Evolutionary conservation across 2,329 filamentous ascomycete genomes (phyloP), one percentile per base, ranked within the genome.

Genomic region (Ilyonectria sp.): DNA sequence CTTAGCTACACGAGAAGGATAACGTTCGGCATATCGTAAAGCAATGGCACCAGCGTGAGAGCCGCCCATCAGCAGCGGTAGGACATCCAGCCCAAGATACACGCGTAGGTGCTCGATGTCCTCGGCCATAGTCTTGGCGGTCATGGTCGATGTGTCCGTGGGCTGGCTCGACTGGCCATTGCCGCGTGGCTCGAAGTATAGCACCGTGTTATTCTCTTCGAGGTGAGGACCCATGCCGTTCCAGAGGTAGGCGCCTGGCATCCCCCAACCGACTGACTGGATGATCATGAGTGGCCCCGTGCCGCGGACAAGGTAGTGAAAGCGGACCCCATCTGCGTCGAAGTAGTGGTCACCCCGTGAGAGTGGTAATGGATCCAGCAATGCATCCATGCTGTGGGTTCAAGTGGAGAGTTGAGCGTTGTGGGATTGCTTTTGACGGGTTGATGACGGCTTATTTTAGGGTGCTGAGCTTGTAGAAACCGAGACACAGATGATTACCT

Each of bases 101-200:
- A 19, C 10, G n/a, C 61, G 54, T 2, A 63, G 35, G 15, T 58
- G 54, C 10, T 63, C 61, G 17, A 63, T 19, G 29, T 63, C 61
- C 23, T 63, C 54, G 2, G 61, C 61, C 61, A 63, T 63, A 4
- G 54, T 53, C 44, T 63, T 63, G 46, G 53, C 54, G 1, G 44
- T 44, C 54, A 63, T 63, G 15, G 61, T 53, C n/a, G 54, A 52
- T 23, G 53, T 17, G 55, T 55, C 62, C 17, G 29, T 26, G 4
- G 61, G 61, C 40, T 54, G 54, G 47, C 55, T 54, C 3, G 61
- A 64, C 11, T 37, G 23, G 2, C 61, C 61, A 35, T 59, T 59
- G 37, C 61, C 61, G 17, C 61, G 47, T 10, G 61, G 61, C 21
- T 59, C 55, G 13, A 64, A 59, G 46, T 64, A 64, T 19, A 64